Percentiles rank a stretch among this genome's conserved stretches.
Evolutionary conservation across 1,139 yeast genomes (phyloP).

Genomic region (Trichomonascaceae sp.): DNA sequence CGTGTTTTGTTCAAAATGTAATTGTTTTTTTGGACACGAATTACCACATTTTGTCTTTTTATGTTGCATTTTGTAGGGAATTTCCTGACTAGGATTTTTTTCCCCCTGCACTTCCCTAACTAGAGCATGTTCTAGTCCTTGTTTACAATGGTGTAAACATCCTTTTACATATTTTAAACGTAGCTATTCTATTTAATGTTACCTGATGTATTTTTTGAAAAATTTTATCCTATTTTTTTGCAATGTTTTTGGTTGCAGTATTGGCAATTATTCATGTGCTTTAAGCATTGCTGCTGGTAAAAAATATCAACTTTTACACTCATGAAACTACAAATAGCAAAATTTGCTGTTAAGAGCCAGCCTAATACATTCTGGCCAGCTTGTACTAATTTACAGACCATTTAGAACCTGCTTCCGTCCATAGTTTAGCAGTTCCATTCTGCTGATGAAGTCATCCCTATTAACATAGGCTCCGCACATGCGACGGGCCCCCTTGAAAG

Average conservation of each 20-base stretch:
- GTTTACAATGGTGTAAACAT: background rate
- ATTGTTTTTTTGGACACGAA: background rate
- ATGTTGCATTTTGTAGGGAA: background rate
- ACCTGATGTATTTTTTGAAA: background rate
- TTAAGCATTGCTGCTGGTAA: background rate
- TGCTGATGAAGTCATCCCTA: conserved; percentile 61
- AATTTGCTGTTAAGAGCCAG: background rate
- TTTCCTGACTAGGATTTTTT: background rate
- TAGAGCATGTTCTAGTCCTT: background rate
- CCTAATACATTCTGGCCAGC: background rate
- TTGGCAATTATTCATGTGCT: background rate
- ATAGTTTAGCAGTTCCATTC: conserved; percentile 46
- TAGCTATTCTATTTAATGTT: background rate
- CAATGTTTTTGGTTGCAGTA: background rate
- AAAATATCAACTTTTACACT: background rate
- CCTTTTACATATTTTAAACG: background rate
- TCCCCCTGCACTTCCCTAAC: background rate
- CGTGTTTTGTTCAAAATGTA: background rate
- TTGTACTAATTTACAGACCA: conserved; percentile 24
- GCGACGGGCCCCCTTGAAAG: conserved; percentile 62
- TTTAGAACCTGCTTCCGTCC: conserved; percentile 48
- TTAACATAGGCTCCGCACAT: conserved; percentile 74
- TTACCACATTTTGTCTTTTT: background rate
- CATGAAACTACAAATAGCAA: background rate
- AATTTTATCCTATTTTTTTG: no score